A percentile compares a stretch with the other conserved stretches of the same genome.
phyloP scores from a whole-genome alignment of 176 grass and related monocot genomes.

The Guadua angustifolia region DNA sequence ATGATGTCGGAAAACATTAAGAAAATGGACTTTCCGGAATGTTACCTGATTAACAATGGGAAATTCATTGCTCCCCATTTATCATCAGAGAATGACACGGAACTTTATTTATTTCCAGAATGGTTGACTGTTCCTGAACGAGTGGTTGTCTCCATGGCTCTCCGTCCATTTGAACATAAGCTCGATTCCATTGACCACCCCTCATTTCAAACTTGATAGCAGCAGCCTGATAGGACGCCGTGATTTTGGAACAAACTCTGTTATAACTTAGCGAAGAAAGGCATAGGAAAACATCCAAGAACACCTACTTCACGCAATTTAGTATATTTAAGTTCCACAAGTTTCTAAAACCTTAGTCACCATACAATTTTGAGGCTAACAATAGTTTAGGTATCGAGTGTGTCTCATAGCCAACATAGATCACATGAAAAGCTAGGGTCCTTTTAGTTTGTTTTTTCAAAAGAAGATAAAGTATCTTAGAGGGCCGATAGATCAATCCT shows the following conservation, averaged over 20 bases:
- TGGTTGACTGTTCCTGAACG: slow-evolving; percentile 64
- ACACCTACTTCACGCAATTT: not conserved
- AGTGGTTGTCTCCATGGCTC: slow-evolving; percentile 94
- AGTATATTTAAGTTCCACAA: not conserved
- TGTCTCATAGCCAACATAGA: not conserved
- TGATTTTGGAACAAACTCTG: not conserved
- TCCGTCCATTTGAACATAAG: slow-evolving; percentile 89
- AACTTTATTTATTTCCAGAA: slow-evolving; percentile 79
- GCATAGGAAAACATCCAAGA: not conserved
- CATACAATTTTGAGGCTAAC: not conserved
- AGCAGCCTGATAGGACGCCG: slow-evolving; percentile 63
- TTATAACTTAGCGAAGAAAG: not conserved
- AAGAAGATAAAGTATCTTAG: not conserved
- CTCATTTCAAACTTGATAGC: slow-evolving; percentile 89
- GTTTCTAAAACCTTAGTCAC: not conserved
- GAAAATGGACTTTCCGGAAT: not conserved
- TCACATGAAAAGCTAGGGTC: not conserved
- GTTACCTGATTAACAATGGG: slow-evolving; percentile 40
- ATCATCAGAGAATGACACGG: slow-evolving; percentile 78
- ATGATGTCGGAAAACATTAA: not conserved
- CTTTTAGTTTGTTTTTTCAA: not conserved
- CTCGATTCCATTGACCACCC: slow-evolving; percentile 74
- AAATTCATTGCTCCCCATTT: slow-evolving; percentile 61
- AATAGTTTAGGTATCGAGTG: not conserved
- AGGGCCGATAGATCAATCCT: not conserved